Evolutionary conservation across 2,329 filamentous ascomycete genomes (phyloP), one percentile per base, ranked within the genome.

Genomic region (Fusarium zealandicum): DNA sequence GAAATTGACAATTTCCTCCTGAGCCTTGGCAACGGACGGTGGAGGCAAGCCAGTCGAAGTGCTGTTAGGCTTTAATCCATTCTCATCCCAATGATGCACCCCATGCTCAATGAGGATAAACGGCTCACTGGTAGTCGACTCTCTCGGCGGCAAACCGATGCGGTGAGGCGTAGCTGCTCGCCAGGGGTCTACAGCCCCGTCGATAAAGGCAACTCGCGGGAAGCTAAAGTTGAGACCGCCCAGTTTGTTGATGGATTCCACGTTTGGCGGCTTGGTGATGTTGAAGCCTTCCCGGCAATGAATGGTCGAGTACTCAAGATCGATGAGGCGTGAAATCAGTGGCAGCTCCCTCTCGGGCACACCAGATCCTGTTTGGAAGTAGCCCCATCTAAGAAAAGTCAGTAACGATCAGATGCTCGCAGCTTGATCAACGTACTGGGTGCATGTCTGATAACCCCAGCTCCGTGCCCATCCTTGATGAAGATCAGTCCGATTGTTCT

Each of bases 71-170:
- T 37, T 42, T n/a, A 89, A 64, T 1, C 86, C 86, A 59, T 89
- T 88, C 74, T 89, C 87, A 62, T 90, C 89, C 88, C 89, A 95
- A 69, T 93, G 90, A 71, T 96, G 91, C 16, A 93, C 89, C 0
- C 84, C 90, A n/a, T 82, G 82, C 4, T 80, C 76, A 38, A 96
- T 91, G 38, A 93, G 69, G n/a, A 90, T 79, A 59, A 88, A 90
- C 0, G 90, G 90, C 75, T 92, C 82, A 40, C 79, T 80, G 0
- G 77, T 74, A 0, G 89, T 90, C 37, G 82, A 89, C 12, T 76
- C 72, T 16, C 89, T 78, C 25, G 78, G 74, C 0, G 80, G 77
- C 1, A 85, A 80, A 1, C 78, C 82, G n/a, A 85, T 81, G 1
- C 86, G 87, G 42, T 93, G 86, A 1, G 89, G 85, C 0, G 87